These are phyloP conservation scores for Butyriboletus loyo DNA, from an alignment of 768 basidiomycete genomes.

Conservation along the genomic window DNA sequence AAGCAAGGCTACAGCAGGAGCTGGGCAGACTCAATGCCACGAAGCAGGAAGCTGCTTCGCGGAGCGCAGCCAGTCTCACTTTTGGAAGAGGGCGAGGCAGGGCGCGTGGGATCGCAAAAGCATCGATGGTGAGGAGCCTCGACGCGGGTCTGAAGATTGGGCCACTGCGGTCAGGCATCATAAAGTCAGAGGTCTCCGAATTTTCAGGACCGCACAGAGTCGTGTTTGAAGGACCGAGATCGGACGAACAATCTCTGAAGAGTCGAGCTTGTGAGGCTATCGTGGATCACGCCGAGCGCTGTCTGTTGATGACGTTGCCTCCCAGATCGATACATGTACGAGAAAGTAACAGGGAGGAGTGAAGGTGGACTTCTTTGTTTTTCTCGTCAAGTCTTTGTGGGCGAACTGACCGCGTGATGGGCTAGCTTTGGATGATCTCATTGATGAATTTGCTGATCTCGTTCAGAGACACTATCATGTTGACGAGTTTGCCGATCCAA, in stretches of 20 bases:
- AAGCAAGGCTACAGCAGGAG: slow-evolving; percentile 44
- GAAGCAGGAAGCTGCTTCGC: slow-evolving; percentile 34
- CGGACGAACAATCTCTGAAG: slow-evolving; percentile 33
- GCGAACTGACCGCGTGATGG: background rate
- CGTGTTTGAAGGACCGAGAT: slow-evolving; percentile 28
- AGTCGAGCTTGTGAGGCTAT: slow-evolving; percentile 54
- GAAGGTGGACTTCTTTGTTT: slow-evolving; percentile 55
- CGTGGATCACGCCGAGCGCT: background rate
- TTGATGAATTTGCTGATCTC: slow-evolving; percentile 81
- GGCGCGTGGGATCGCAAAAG: background rate
- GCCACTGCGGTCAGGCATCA: slow-evolving; percentile 1
- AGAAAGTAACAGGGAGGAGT: slow-evolving; percentile 80
- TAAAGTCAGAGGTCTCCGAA: slow-evolving; percentile 18
- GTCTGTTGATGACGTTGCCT: background rate
- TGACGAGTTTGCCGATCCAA: slow-evolving; percentile 75
- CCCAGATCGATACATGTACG: slow-evolving; percentile 90
- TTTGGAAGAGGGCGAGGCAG: slow-evolving; percentile 15
- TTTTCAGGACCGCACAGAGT: slow-evolving; percentile 30
- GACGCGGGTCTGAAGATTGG: slow-evolving; percentile 15
- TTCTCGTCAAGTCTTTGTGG: slow-evolving; percentile 1
- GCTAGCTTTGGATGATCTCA: slow-evolving; percentile 78
- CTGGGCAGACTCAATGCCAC: slow-evolving; percentile 19
- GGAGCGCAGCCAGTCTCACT: slow-evolving; percentile 8
- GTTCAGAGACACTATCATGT: slow-evolving; percentile 68
- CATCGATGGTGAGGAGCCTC: slow-evolving; percentile 1